Evolutionary conservation across 306 rosid species (phyloP).

Genomic region (Glycine tomentella): DNA sequence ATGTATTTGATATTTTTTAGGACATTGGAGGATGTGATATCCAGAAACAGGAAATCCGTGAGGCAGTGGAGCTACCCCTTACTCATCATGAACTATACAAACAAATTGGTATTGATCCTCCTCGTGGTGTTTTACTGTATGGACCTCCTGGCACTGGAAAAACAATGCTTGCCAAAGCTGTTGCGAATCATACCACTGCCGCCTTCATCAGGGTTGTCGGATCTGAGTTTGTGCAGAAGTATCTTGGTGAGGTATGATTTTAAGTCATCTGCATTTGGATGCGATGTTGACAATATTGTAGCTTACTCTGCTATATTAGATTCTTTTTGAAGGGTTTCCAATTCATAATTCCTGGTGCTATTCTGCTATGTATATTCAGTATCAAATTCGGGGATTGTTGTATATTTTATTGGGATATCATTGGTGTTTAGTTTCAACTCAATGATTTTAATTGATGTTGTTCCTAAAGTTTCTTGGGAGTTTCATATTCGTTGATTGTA

Average conservation of each 20-base stretch:
- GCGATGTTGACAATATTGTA: slow-evolving; percentile 1
- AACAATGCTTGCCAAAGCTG: slow-evolving; percentile 99
- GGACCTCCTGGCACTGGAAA: slow-evolving; percentile 99
- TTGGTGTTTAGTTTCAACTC: slow-evolving; percentile 7
- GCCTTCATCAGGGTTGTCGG: slow-evolving; percentile 99
- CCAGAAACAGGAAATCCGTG: slow-evolving; percentile 99
- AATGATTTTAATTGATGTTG: slow-evolving; percentile 7
- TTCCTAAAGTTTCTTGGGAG: slow-evolving; percentile 1
- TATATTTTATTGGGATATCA: slow-evolving; percentile 1
- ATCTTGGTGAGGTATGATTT: slow-evolving; percentile 94
- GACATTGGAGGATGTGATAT: slow-evolving; percentile 99
- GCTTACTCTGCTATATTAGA: background rate
- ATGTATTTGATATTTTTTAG: slow-evolving; percentile 52
- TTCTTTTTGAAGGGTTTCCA: slow-evolving; percentile 17
- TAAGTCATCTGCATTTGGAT: slow-evolving; percentile 18
- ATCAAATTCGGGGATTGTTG: background rate
- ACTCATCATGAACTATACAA: slow-evolving; percentile 97
- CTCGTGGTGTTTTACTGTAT: slow-evolving; percentile 98
- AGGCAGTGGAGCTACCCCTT: slow-evolving; percentile 97
- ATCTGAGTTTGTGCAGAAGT: slow-evolving; percentile 98
- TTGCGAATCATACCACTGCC: slow-evolving; percentile 98
- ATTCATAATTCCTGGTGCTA: background rate
- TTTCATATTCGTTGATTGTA: background rate
- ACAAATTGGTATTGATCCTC: slow-evolving; percentile 99
- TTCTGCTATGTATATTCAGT: slow-evolving; percentile 8